Evolutionary conservation across 2,329 filamentous ascomycete genomes (phyloP), one percentile per base, ranked within the genome.

Genomic region (Penicillium sp.): DNA sequence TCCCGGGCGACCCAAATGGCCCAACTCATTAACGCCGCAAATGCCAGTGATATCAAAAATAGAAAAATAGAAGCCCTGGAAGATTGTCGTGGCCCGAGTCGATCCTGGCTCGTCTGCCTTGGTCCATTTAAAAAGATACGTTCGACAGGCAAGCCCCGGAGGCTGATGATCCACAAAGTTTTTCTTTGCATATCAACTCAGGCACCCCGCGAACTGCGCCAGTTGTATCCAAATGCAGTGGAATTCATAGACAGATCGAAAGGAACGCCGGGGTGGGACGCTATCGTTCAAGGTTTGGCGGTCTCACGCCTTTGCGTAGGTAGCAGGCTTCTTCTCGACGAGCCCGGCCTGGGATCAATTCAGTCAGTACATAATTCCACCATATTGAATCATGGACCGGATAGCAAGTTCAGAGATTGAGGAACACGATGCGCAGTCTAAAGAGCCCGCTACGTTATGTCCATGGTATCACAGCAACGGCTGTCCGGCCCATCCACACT

Each of bases 291-390:
- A 45, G 34, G 23, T 6, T 23, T 16, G 24, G 39, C 15, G 18
- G 33, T 45, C 47, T 59, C 51, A 63, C 29, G 55, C 58, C 53
- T 63, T 63, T 52, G 56, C 31, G 36, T 52, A 56, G n/a, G 61
- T 63, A 31, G 57, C 47, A 28, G 57, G 49, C 56, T 70, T 71
- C 41, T 61, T 60, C 50, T 69, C 65, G 51, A 70, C 61, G 31
- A 73, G 60, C 34, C 71, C 70, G 53, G 69, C 66, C 71, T 74
- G 48, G 36, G 54, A 12, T 21, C 26, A 29, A 21, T 1, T 5
- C 15, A 23, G 45, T 57, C 42, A 59, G 50, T 50, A 31, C 44
- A 43, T 16, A 15, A 15, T 4, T 26, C 26, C 6, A 42, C n/a
- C 28, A 16, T 4, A 41, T 15, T 16, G 33, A 33, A 42, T 13